Conservation (phyloP, 495 filamentous ascomycete species). For the Pyronema domesticum region DNA sequence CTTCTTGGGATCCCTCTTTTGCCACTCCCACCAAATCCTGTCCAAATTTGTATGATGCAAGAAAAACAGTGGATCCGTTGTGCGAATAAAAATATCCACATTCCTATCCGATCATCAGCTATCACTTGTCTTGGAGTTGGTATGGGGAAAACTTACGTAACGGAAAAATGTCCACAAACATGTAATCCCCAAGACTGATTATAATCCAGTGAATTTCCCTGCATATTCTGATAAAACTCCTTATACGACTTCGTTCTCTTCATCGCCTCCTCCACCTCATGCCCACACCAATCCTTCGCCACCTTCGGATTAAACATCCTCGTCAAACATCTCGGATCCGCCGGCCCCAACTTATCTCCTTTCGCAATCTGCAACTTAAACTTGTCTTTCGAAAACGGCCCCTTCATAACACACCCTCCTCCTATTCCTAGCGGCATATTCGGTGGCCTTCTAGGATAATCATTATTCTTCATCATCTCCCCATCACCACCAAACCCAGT, state of each 20-base stretch:
- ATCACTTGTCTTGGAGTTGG: background rate
- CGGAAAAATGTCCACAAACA: conserved; percentile 1
- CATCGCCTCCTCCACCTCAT: conserved; percentile 1
- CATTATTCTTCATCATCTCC: background rate
- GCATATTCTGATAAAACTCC: background rate
- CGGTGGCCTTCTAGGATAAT: background rate
- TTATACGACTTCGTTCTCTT: conserved; percentile 2
- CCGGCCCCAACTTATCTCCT: background rate
- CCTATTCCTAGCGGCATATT: conserved; percentile 9
- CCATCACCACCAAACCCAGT: conserved; percentile 31
- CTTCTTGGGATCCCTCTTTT: conserved; percentile 28
- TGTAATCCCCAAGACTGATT: conserved; percentile 1
- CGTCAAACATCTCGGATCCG: conserved; percentile 10
- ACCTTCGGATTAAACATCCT: conserved; percentile 6
- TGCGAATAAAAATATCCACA: background rate
- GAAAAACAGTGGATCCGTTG: conserved; percentile 37
- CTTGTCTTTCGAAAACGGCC: conserved; percentile 26
- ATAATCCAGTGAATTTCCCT: background rate
- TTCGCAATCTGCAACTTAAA: conserved; percentile 11
- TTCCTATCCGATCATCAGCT: background rate
- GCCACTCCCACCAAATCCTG: conserved; percentile 42
- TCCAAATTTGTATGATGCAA: conserved; percentile 41
- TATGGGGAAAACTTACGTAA: background rate
- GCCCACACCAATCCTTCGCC: conserved; percentile 1
- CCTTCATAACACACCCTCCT: conserved; percentile 27